Evolutionary conservation across 2,329 filamentous ascomycete genomes (phyloP).

Genomic region (Aspergillus caelatus): DNA sequence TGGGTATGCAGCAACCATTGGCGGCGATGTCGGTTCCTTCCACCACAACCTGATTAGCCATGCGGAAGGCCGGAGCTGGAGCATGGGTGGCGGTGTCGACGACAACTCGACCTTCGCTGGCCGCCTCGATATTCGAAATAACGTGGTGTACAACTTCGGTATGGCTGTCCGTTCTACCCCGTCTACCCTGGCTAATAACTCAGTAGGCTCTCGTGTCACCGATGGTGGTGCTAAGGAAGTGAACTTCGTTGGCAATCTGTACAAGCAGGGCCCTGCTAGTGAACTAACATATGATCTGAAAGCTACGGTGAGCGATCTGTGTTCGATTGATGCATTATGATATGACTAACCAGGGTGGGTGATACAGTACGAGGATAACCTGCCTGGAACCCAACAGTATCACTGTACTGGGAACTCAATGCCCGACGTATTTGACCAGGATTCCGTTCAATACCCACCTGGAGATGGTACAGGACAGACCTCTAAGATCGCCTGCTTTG

Average conservation of each 20-base stretch:
- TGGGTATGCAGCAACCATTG: slow-evolving; percentile 16
- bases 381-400: slow-evolving; percentile 14
- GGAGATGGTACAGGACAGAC: slow-evolving; percentile 9
- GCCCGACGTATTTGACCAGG: slow-evolving; percentile 12
- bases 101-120: slow-evolving; percentile 13
- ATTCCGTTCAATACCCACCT: slow-evolving; percentile 9
- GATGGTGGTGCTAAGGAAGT: slow-evolving; percentile 17
- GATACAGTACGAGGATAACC: slow-evolving; percentile 12
- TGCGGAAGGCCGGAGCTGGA: slow-evolving; percentile 15
- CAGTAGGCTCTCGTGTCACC: slow-evolving; percentile 10
- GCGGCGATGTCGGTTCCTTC: slow-evolving; percentile 10
- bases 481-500: slow-evolving; percentile 15
- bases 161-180: neutral
- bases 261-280: slow-evolving; percentile 13
- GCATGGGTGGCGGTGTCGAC: slow-evolving; percentile 16
- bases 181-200: neutral
- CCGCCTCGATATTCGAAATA: slow-evolving; percentile 15
- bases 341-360: neutral
- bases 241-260: slow-evolving; percentile 16
- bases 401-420: slow-evolving; percentile 15
- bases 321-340: neutral
- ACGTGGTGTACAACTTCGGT: slow-evolving; percentile 17
- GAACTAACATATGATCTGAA: slow-evolving; percentile 6
- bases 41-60: slow-evolving; percentile 16
- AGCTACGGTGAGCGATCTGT: neutral